A percentile compares a stretch with the other conserved stretches of the same genome.
Evolutionary conservation across 345 rosid species (phyloP).

Genomic region (Aquilaria yunnanensis): DNA sequence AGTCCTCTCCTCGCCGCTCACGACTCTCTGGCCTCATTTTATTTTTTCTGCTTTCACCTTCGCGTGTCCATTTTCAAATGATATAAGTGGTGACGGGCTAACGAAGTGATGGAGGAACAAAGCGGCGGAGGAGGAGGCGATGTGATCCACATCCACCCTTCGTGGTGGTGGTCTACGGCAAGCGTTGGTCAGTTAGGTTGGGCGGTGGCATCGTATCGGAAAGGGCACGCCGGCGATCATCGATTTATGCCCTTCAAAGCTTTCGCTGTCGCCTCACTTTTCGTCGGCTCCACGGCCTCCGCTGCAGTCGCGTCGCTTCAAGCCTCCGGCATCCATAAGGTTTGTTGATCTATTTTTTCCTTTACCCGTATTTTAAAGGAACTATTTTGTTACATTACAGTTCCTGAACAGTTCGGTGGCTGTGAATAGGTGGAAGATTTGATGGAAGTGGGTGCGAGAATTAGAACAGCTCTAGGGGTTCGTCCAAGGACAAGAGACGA

Average conservation of each 20-base stretch:
- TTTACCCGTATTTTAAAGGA: background rate
- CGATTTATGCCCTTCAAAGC: slow-evolving; percentile 39
- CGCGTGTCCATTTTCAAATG: too few species aligned
- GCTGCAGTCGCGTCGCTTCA: slow-evolving; percentile 28
- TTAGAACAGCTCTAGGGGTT: slow-evolving; percentile 33
- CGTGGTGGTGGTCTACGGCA: slow-evolving; percentile 40
- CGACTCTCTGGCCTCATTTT: too few species aligned
- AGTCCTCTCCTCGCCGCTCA: too few species aligned
- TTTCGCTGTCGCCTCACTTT: slow-evolving; percentile 38
- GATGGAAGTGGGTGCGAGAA: slow-evolving; percentile 32
- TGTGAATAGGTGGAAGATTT: slow-evolving; percentile 38
- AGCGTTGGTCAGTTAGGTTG: slow-evolving; percentile 30
- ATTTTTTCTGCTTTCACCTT: too few species aligned
- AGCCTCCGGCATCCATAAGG: slow-evolving; percentile 39
- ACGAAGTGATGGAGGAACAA: slow-evolving; percentile 8
- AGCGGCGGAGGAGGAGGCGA: slow-evolving; percentile 11
- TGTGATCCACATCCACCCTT: slow-evolving; percentile 6
- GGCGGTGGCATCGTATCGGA: slow-evolving; percentile 28
- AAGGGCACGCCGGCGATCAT: slow-evolving; percentile 25
- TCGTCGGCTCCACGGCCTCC: slow-evolving; percentile 32
- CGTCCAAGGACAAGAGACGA: slow-evolving; percentile 18
- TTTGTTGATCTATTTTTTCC: too few species aligned
- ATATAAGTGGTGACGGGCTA: too few species aligned
- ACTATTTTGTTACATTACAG: background rate
- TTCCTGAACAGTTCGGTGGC: too few species aligned